Evolutionary conservation across 139 green algal genomes (phyloP), one percentile per base, ranked within the genome.

Genomic region (Asterochloris sp.): DNA sequence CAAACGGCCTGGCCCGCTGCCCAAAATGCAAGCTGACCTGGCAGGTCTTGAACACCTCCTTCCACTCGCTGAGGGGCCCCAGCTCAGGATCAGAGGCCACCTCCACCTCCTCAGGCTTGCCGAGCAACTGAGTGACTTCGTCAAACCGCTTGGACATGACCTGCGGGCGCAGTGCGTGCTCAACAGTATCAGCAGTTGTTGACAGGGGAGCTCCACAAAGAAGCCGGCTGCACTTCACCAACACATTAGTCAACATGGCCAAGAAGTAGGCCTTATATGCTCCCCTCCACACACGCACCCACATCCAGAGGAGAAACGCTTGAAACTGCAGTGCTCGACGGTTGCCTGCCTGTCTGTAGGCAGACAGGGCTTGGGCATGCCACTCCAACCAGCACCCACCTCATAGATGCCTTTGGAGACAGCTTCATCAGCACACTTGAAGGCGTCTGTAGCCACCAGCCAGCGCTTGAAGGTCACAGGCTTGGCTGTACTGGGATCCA

Each of bases 381-480:
- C 38, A 54, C 38, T 54, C n/a, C 38, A 54, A 54, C 38, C 38
- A 54, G 38, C 38, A 54, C 38, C 38, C 38, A 54, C 86, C 63
- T 90, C 66, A 69, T 94, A 96, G 66, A 97, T 86, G 0, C 91
- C 91, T n/a, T 89, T 23, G 1, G 38, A 74, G 6, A 90, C 81
- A 28, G 12, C 63, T 26, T 86, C 71, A 15, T 92, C 84, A 4
- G 89, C 89, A 1, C 96, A 78, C 6, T 86, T 88, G 83, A 97
- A 97, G 0, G 93, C 95, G 83, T 98, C 93, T 0, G 79, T 82
- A 0, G 84, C 91, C 19, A 97, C 87, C 69, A 97, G 78, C 92
- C 89, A 92, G 16, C 88, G 90, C n/a, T 64, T 83, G 21, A 96
- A 84, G 17, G 81, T 62, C 12, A 67, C 28, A 15, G 76, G 17